Percentiles rank a stretch among this genome's conserved stretches.
Conservation (phyloP, 805 yeast genomes). For the Candida awuae region DNA sequence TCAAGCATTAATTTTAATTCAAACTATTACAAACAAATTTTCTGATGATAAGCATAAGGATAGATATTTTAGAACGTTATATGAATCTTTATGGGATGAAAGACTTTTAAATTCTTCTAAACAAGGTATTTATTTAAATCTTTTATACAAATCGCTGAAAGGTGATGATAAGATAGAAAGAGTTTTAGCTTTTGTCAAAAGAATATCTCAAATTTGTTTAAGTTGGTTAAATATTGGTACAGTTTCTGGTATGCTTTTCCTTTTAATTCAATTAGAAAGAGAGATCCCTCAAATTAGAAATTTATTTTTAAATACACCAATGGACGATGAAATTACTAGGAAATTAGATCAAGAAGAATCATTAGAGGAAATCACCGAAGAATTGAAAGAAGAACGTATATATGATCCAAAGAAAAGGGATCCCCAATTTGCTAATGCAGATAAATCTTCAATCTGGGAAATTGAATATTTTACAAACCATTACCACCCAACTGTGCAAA, state of each 20-base stretch:
- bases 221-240: constrained; percentile 88
- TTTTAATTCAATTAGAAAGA: constrained; percentile 62
- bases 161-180: constrained; percentile 56
- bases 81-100: constrained; percentile 81
- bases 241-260: constrained; percentile 70
- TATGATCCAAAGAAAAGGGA: constrained; percentile 90
- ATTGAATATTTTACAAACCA: constrained; percentile 62
- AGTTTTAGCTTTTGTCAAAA: constrained; percentile 82
- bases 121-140: constrained; percentile 83
- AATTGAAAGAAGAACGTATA: constrained; percentile 12
- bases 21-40: constrained; percentile 65
- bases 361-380: constrained; percentile 26
- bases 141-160: constrained; percentile 76
- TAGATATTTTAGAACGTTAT: constrained; percentile 79
- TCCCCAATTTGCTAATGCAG: constrained; percentile 87
- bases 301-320: constrained; percentile 47
- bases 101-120: constrained; percentile 82
- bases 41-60: constrained; percentile 30
- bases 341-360: constrained; percentile 34
- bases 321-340: constrained; percentile 41
- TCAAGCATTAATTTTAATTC: constrained; percentile 81
- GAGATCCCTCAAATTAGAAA: constrained; percentile 59
- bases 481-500: constrained; percentile 85
- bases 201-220: constrained; percentile 76
- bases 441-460: constrained; percentile 81